Evolutionary conservation across 345 rosid genomes (phyloP), one percentile per base, ranked within the genome.

Genomic region (Eucalyptus guilfoylei): DNA sequence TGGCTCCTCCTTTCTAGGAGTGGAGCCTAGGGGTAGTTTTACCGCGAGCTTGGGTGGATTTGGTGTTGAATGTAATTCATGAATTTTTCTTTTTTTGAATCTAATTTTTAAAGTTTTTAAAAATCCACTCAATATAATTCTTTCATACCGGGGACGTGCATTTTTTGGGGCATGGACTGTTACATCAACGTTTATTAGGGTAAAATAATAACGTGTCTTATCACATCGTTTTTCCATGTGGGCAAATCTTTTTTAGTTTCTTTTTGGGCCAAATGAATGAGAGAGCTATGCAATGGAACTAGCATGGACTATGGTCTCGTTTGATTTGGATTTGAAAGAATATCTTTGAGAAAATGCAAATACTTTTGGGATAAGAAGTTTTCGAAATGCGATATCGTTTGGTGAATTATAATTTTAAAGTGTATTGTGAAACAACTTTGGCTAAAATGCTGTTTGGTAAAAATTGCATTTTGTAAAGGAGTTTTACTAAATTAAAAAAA

Each of bases 291-390:
- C 12, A 76, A 7, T 76, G 42, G 83, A 37, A 76, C 40, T 15
- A 0, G 11, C 37, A 4, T 14, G 19, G 72, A 50, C 21, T 50
- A 49, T 5, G 1, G 7, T 49, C 8, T 21, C 8, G 3, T 49
- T 49, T 15, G 7, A 3, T 49, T 49, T 49, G 21, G 3, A 8
- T 49, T 49, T 2, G 0, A 1, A 1, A 3, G 52, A 49, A 49
- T 49, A 49, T 3, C 19, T 1, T 49, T 15, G 8, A 6, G 1
- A 49, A 49, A 49, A 49, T 49, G 17, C 1, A 49, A 49, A 49
- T 49, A 49, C 0, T 0, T 49, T 15, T 15, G 19, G 0, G 17
- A 49, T 49, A 49, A 49, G 3, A 2, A 49, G 52, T 49, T 49
- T 49, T 15, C 3, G 0, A 15, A 49, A 49, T 49, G 7, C 7